Evolutionary conservation across 441 rosid genomes (phyloP), one percentile per base, ranked within the genome.

Genomic region (Theobroma grandiflorum): DNA sequence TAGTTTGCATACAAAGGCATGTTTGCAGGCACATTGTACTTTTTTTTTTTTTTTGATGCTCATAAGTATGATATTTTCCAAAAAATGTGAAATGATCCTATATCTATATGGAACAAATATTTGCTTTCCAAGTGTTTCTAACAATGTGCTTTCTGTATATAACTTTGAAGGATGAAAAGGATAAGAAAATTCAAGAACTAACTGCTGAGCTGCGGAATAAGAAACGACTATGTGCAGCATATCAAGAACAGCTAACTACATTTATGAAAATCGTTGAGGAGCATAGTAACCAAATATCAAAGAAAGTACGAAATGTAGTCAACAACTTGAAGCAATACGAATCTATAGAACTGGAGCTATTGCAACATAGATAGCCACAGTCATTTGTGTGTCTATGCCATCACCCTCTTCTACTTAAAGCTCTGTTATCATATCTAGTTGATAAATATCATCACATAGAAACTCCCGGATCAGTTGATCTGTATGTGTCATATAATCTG

Each of bases 171-270:
- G 97, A 90, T 52, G 96, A 91, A 26, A 95, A 95, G 86, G 98
- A 91, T 82, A 91, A 90, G 88, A 91, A 85, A 74, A 92, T 95
- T 86, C 98, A 94, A 85, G 98, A 93, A 86, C 57, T 94, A 80
- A 95, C 93, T 0, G 81, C 85, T 9, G 99, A 95, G 86, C 79
- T 95, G 57, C 80, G 93, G 74, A 93, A 91, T 87, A 91, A 91
- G 95, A 94, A 93, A 84, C 90, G 95, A 18, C 72, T 94, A 63
- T 94, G 98, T 77, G 89, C 93, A 55, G 92, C 93, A 14, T 95
- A 93, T 74, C 93, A 88, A 84, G 97, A 92, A 82, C 97, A 93
- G 78, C 84, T 95, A 35, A 82, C 85, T 62, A 89, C 93, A 74
- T 95, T 94, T 82, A 85, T 91, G 87, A 90, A 86, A 87, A 87